phyloP scores from a whole-genome alignment of 495 filamentous ascomycete genomes.

The Ramalina intermedia region DNA sequence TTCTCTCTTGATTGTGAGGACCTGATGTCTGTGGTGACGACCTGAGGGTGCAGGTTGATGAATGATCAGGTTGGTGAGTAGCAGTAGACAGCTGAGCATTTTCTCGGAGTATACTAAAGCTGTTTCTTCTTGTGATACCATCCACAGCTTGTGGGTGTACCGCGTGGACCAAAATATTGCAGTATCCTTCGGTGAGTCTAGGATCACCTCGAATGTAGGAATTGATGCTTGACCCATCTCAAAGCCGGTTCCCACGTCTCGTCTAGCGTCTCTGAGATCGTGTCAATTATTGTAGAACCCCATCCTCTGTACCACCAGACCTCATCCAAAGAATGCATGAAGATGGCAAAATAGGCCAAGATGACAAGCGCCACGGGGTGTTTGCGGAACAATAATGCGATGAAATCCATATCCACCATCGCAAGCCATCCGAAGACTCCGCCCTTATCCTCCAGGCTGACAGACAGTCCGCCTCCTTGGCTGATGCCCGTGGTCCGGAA shows the following conservation, averaged over 20 bases:
- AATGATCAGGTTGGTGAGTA: no score
- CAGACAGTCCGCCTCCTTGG: neutral
- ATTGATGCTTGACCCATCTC: constrained; percentile 14
- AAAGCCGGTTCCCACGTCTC: constrained; percentile 18
- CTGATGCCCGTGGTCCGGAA: neutral
- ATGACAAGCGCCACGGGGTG: constrained; percentile 26
- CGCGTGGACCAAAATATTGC: no score
- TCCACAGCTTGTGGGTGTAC: no score
- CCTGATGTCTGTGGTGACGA: no score
- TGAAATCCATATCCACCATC: constrained; percentile 8
- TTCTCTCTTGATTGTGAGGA: no score
- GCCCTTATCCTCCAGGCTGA: neutral
- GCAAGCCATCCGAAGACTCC: constrained; percentile 1
- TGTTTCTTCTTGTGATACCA: no score
- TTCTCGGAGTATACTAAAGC: no score
- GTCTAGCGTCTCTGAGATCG: constrained; percentile 16
- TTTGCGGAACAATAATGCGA: constrained; percentile 18
- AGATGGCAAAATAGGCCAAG: constrained; percentile 27
- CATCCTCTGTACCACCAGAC: constrained; percentile 28
- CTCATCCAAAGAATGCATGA: constrained; percentile 23
- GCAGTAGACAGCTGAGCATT: no score
- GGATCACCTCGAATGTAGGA: no score
- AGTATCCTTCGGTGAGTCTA: no score
- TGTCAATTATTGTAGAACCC: constrained; percentile 23
- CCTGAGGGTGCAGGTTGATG: no score